Percentiles rank a stretch among this genome's conserved stretches.
These are phyloP conservation scores for Westerdykella sp. DNA, from an alignment of 2,329 filamentous ascomycete species.

Conservation along the genomic window DNA sequence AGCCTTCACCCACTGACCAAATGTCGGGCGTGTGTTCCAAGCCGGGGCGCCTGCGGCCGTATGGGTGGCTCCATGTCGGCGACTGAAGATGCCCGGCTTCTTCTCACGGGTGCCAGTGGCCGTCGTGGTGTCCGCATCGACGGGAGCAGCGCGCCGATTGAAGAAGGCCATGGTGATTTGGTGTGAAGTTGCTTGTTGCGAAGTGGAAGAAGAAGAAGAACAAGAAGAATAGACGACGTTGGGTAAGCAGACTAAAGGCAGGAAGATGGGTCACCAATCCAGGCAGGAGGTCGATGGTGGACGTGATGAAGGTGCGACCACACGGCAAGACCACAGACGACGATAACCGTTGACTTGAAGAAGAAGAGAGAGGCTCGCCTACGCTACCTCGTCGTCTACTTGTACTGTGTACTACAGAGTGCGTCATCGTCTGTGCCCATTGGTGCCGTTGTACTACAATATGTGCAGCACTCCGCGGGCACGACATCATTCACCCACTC, in stretches of 20 bases:
- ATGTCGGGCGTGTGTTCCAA: constrained; percentile 45
- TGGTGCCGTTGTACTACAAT: neutral
- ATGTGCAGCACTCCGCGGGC: constrained; percentile 1
- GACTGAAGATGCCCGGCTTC: constrained; percentile 24
- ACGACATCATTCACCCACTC: constrained; percentile 13
- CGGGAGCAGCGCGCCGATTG: constrained; percentile 30
- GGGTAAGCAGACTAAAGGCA: neutral
- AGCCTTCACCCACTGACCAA: constrained; percentile 64
- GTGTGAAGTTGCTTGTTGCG: neutral
- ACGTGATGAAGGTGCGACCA: neutral
- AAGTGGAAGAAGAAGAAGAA: neutral
- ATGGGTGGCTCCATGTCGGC: constrained; percentile 8
- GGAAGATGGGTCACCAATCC: neutral
- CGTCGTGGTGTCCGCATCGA: constrained; percentile 31
- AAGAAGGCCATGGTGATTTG: constrained; percentile 32
- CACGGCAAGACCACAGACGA: constrained; percentile 2
- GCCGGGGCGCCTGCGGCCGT: constrained; percentile 11
- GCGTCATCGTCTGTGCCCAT: neutral
- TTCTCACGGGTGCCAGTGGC: constrained; percentile 28
- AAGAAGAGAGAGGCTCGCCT: too few relatives aligned
- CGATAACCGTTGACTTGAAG: neutral
- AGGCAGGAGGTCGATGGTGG: neutral
- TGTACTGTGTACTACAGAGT: too few relatives aligned
- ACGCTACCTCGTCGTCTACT: too few relatives aligned
- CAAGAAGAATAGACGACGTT: neutral